These are phyloP conservation scores for Mycocentrospora acerina DNA, from an alignment of 2,329 filamentous ascomycete species.

Conservation along the genomic window DNA sequence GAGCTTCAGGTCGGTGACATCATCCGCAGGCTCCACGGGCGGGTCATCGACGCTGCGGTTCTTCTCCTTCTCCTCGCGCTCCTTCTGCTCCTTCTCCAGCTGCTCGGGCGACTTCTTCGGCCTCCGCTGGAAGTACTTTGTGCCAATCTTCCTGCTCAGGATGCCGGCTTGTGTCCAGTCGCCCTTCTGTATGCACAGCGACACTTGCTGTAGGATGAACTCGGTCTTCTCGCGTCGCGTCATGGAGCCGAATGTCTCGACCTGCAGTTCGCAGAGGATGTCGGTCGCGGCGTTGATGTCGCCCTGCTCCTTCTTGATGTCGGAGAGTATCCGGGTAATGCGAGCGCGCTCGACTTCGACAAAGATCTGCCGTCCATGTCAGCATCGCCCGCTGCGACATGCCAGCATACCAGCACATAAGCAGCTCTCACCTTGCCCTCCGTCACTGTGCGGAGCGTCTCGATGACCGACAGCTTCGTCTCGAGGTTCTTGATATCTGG, in stretches of 20 bases:
- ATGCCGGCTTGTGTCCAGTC: constrained; percentile 97
- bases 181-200: constrained; percentile 88
- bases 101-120: constrained; percentile 88
- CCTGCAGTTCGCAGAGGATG: constrained; percentile 94
- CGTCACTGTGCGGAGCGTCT: constrained; percentile 92
- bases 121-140: constrained; percentile 84
- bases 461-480: constrained; percentile 89
- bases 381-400: constrained; percentile 10
- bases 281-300: constrained; percentile 88
- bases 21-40: constrained; percentile 75
- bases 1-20: constrained; percentile 95
- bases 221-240: constrained; percentile 96
- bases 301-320: constrained; percentile 96
- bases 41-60: constrained; percentile 75
- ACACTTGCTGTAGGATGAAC: constrained; percentile 94
- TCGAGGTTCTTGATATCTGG: constrained; percentile 82
- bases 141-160: constrained; percentile 95
- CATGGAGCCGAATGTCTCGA: constrained; percentile 99
- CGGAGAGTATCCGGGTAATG: constrained; percentile 89
- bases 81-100: constrained; percentile 86
- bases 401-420: too few relatives aligned
- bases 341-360: constrained; percentile 97
- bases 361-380: constrained; percentile 69
- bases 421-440: constrained; percentile 84
- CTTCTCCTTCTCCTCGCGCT: constrained; percentile 79